Evolutionary conservation across 1,284 basidiomycete species (phyloP).

Genomic region (Grifola frondosa): DNA sequence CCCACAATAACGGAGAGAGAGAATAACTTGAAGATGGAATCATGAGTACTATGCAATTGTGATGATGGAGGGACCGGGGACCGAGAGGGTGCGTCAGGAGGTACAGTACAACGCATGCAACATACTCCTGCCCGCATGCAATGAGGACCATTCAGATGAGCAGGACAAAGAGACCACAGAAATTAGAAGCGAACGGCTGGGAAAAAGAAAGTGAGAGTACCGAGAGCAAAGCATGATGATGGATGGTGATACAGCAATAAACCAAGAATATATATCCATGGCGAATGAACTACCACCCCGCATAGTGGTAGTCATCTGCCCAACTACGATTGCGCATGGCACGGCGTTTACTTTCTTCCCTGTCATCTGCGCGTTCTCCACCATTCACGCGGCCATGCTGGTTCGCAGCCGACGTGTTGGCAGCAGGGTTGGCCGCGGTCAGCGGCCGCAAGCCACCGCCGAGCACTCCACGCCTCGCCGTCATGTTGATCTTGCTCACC

Average conservation of each 20-base stretch:
- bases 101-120: too few relatives aligned
- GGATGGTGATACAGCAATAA: not conserved
- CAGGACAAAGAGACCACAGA: not conserved
- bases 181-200: not conserved
- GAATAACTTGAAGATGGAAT: conserved; percentile 9
- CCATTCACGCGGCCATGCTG: conserved; percentile 26
- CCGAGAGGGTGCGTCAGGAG: too few relatives aligned
- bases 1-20: conserved; percentile 2
- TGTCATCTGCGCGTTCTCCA: conserved; percentile 29
- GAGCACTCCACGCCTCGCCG: conserved; percentile 35
- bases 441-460: conserved; percentile 41
- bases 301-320: conserved; percentile 66
- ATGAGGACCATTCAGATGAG: too few relatives aligned
- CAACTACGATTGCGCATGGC: conserved; percentile 64
- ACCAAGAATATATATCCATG: conserved; percentile 1
- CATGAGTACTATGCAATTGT: too few relatives aligned
- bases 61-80: too few relatives aligned
- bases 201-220: not conserved
- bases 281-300: conserved; percentile 53
- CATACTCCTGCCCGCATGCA: too few relatives aligned
- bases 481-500: conserved; percentile 53
- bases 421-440: conserved; percentile 34
- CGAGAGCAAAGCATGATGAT: not conserved
- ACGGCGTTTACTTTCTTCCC: conserved; percentile 39
- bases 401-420: conserved; percentile 30